Evolutionary conservation across 2,329 filamentous ascomycete genomes (phyloP), one percentile per base, ranked within the genome.

Genomic region (Phialophora macrospora): DNA sequence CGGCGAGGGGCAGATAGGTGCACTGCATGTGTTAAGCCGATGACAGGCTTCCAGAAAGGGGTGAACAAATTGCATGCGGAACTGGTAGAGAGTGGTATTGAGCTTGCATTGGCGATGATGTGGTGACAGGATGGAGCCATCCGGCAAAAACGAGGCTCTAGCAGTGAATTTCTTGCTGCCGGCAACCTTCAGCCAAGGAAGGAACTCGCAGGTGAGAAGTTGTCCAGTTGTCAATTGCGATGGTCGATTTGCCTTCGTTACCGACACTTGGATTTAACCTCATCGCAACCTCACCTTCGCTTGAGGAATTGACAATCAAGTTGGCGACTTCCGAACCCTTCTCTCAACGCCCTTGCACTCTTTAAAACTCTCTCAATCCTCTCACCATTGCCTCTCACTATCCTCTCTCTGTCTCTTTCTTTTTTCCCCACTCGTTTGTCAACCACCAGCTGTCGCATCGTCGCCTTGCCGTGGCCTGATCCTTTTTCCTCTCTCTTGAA

Each of bases 11-110:
- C 49, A 62, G 59, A 9, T 41, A 30, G 32, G 58, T 51, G 30
- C 46, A 52, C 28, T 26, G 58, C 46, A 60, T 32, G 38, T 48
- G 26, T 22, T 48, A 34, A 22, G 12, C 17, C 49, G 38, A 62
- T 55, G 60, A 60, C 58, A 41, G 48, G 58, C 30, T 60, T 54
- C 58, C 58, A 41, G 58, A 60, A 60, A 60, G 32, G 22, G 30
- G 58, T 24, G 58, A 60, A 41, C 12, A 30, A 24, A 41, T n/a
- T 28, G 20, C 20, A 3, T 41, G 48, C 14, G 56, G 22, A 24
- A 28, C 26, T 38, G 58, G 57, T 14, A 34, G 46, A 52, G 24
- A 51, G 9, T 51, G 48, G 26, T 51, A 51, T 51, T 22, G 48
- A 22, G 20, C 48, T 51, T 51, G 46, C 48, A 22, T 14, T 24